A percentile compares a stretch with the other conserved stretches of the same genome.
phyloP scores from a whole-genome alignment of 306 rosid species.

The Begonia fuchsioides region DNA sequence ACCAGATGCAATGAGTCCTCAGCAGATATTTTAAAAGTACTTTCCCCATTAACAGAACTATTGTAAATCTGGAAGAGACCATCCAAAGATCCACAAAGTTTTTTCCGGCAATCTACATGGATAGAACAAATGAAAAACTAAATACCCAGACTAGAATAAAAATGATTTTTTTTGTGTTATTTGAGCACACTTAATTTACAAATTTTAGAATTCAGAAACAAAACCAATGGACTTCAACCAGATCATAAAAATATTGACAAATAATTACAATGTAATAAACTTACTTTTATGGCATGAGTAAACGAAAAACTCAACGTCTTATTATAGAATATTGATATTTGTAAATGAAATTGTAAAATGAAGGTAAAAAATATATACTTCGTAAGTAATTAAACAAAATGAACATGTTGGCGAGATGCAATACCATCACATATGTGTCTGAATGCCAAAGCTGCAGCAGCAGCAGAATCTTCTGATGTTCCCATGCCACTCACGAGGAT shows the following conservation, averaged over 20 bases:
- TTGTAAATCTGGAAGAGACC: conserved; percentile 88
- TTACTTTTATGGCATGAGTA: too few species aligned
- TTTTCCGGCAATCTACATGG: conserved; percentile 76
- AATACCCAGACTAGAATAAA: not conserved
- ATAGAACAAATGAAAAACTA: not conserved
- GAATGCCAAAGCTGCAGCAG: conserved; percentile 95
- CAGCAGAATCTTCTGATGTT: conserved; percentile 86
- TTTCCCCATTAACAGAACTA: conserved; percentile 73
- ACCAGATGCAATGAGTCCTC: conserved; percentile 92
- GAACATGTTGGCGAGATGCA: conserved; percentile 11
- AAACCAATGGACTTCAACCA: too few species aligned
- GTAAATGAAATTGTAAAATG: too few species aligned
- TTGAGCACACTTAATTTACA: too few species aligned
- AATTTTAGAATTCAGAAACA: too few species aligned
- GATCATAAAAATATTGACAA: too few species aligned
- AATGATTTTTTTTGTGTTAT: not conserved
- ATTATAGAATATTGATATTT: too few species aligned
- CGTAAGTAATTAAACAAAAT: conserved; percentile 2
- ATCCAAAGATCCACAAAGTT: conserved; percentile 87
- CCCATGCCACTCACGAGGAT: conserved; percentile 91
- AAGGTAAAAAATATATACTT: too few species aligned
- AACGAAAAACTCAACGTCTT: too few species aligned
- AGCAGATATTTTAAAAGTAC: conserved; percentile 77
- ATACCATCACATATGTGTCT: conserved; percentile 94
- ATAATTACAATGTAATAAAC: too few species aligned